Base-by-base conservation (phyloP, 106 monocot genomes). In the Allium cepa region DNA sequence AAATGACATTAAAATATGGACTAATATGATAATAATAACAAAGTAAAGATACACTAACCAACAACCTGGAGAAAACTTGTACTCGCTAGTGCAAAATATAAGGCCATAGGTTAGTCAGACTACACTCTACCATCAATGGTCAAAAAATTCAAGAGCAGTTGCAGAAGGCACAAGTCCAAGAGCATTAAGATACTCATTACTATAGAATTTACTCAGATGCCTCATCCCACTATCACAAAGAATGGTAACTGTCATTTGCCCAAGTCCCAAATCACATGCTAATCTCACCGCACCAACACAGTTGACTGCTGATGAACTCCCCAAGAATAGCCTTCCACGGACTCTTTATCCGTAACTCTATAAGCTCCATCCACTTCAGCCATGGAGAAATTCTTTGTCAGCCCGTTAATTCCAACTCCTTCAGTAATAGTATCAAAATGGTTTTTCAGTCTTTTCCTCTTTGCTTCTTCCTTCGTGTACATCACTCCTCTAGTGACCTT, bases 221-320 rank as follows among this genome's bases (percentile, higher is more conserved):
- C 96, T 79, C 77, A 97, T 89, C 50, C 96, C 92, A 71, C 86
- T 88, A 78, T 97, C 92, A 53, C 96, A 97, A 17, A 97, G 72
- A 51, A 97, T 89, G 11, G 92, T 97, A 9, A 92, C 92, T 17
- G 92, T 87, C 8, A 81, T 97, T 68, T 97, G 92, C 12, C 96
- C 92, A 11, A 86, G 92, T 46, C 96, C 96, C 46, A 97, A 76
- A 60, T 75, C 52, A 56, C 36, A 56, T 26, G 92, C 96, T 49
- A 86, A 60, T 56, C 84, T 72, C 26, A 89, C 86, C 11, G 88
- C 96, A 15, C 96, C 96, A 50, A 97, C 82, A 57, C 92, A 97
- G 66, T 97, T 97, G 86, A 97, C 87, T n/a, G 96, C 92, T 10
- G 92, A 97, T 67, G 96, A 92, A 68, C 95, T 96, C 49, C 95